These are phyloP conservation scores for Saturnispora quitensis DNA, from an alignment of 805 yeast species.

Conservation along the genomic window DNA sequence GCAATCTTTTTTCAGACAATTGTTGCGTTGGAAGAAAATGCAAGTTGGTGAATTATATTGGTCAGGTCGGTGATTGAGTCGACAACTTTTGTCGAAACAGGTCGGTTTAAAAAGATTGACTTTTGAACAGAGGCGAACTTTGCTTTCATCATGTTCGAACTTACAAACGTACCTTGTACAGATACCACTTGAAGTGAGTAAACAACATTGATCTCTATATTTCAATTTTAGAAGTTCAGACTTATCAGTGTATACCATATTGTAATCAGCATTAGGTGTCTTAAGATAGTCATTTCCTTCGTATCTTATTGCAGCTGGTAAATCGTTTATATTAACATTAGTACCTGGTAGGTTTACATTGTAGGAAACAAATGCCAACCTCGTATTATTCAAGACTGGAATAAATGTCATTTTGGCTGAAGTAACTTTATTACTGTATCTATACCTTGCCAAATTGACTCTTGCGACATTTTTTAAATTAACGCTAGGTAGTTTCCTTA, in stretches of 20 bases:
- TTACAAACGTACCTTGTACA: not conserved
- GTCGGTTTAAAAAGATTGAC: conserved; percentile 31
- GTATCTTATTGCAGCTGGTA: conserved; percentile 14
- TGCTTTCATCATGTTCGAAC: conserved; percentile 21
- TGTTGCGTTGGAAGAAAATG: conserved; percentile 36
- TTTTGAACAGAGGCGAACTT: conserved; percentile 45
- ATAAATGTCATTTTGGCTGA: conserved; percentile 39
- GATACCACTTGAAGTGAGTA: not conserved
- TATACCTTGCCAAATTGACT: conserved; percentile 22
- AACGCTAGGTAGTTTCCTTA: not conserved
- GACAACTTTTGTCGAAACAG: conserved; percentile 43
- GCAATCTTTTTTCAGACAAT: conserved; percentile 42
- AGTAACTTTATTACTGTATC: conserved; percentile 36
- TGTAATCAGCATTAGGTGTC: conserved; percentile 19
- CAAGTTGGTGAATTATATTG: conserved; percentile 59
- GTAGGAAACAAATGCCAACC: conserved; percentile 31
- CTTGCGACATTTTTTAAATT: not conserved
- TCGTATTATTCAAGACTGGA: conserved; percentile 31
- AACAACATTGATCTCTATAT: not conserved
- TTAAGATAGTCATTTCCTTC: conserved; percentile 17
- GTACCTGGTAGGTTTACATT: conserved; percentile 7
- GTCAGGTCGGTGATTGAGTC: conserved; percentile 45
- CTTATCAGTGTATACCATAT: not conserved
- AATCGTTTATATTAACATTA: conserved; percentile 14
- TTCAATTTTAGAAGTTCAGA: not conserved